phyloP scores from a whole-genome alignment of 495 filamentous ascomycete species.

The Schizothecium vesticola region DNA sequence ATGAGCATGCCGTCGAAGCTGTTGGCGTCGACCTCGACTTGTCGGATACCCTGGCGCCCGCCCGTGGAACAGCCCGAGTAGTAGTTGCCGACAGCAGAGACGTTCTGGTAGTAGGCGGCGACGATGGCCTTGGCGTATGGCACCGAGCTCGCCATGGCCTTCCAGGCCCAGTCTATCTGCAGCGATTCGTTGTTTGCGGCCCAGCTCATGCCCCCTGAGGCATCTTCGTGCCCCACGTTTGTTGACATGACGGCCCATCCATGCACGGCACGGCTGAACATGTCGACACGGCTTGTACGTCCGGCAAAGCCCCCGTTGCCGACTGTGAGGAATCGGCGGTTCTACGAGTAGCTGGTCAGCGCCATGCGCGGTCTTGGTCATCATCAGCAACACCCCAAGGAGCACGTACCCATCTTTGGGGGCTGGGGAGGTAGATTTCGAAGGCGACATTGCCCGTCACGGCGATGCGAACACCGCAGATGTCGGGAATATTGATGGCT shows the following conservation, averaged over 20 bases:
- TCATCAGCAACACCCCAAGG: no score
- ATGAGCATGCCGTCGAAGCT: constrained; percentile 7
- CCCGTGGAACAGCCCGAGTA: constrained; percentile 1
- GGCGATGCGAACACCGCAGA: constrained; percentile 70
- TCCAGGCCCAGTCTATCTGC: background rate
- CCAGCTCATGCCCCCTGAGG: background rate
- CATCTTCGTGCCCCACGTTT: background rate
- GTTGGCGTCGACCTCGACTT: background rate
- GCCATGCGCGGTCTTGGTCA: no score
- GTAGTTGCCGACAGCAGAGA: background rate
- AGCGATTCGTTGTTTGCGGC: background rate
- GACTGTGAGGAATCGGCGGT: background rate
- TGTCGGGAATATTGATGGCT: constrained; percentile 21
- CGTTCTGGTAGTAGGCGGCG: background rate
- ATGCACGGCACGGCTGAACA: background rate
- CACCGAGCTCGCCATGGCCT: background rate
- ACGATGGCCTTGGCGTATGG: constrained; percentile 2
- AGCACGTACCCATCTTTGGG: background rate
- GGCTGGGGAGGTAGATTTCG: background rate
- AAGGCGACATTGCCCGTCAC: constrained; percentile 46
- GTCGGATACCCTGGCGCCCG: constrained; percentile 1
- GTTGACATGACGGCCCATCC: constrained; percentile 2
- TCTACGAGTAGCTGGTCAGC: no score
- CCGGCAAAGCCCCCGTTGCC: background rate
- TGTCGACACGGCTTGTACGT: background rate